phyloP scores from a whole-genome alignment of 345 rosid species.

The Arabidopsis thaliana region DNA sequence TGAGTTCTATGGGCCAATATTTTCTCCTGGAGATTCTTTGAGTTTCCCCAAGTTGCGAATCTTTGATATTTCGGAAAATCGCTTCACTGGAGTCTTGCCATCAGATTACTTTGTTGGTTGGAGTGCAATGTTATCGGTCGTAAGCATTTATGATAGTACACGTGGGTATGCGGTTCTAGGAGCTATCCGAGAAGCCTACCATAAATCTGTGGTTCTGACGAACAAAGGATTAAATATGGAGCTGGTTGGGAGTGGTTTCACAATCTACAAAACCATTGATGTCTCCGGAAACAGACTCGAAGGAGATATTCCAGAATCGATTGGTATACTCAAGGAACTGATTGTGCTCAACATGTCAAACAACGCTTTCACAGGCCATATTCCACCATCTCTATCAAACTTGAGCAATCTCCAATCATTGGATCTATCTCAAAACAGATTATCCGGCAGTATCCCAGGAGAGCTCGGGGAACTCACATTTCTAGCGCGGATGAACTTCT shows the following conservation, averaged over 20 bases:
- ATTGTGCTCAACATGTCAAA: constrained; percentile 33
- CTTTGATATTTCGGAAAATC: constrained; percentile 51
- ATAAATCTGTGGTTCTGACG: constrained; percentile 3
- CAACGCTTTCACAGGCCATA: constrained; percentile 32
- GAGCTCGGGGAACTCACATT: constrained; percentile 28
- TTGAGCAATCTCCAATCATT: constrained; percentile 33
- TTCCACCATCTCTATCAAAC: constrained; percentile 23
- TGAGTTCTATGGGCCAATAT: constrained; percentile 46
- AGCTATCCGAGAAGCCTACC: not conserved
- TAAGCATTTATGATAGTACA: not conserved
- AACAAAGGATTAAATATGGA: constrained; percentile 4
- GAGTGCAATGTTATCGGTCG: constrained; percentile 20
- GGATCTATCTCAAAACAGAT: constrained; percentile 32
- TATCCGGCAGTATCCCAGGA: constrained; percentile 23
- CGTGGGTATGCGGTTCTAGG: fast-evolving
- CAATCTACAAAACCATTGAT: constrained; percentile 26
- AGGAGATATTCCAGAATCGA: constrained; percentile 29
- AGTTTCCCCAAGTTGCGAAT: constrained; percentile 52
- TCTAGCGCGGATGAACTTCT: not conserved
- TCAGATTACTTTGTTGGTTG: constrained; percentile 29
- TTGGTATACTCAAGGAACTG: constrained; percentile 19
- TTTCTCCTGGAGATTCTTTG: constrained; percentile 6
- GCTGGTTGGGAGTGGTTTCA: constrained; percentile 19
- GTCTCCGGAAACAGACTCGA: constrained; percentile 26
- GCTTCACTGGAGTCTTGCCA: constrained; percentile 38